A percentile compares a stretch with the other conserved stretches of the same genome.
phyloP scores from a whole-genome alignment of 108 stramenopile genomes.

The Discostella stelligeroides region DNA sequence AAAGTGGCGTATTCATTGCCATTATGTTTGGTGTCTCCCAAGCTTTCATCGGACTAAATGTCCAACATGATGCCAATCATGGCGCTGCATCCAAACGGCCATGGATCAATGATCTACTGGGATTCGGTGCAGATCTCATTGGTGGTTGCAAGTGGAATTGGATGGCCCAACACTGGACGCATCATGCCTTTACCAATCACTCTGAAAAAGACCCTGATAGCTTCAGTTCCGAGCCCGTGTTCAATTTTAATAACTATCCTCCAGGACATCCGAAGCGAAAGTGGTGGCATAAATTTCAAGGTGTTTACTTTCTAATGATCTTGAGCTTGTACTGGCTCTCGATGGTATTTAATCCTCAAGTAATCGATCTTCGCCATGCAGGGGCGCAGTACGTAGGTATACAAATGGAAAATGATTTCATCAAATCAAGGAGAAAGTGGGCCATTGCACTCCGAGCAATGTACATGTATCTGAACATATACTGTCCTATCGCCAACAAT shows the following conservation, averaged over 20 bases:
- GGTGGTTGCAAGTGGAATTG: conserved; percentile 90
- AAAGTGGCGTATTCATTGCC: conserved; percentile 56
- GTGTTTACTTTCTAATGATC: conserved; percentile 67
- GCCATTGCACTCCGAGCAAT: conserved; percentile 62
- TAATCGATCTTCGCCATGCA: conserved; percentile 74
- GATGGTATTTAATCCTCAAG: conserved; percentile 78
- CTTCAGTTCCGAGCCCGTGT: conserved; percentile 84
- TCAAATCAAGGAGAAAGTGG: conserved; percentile 64
- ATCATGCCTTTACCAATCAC: conserved; percentile 87
- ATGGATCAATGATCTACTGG: conserved; percentile 84
- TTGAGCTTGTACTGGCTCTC: conserved; percentile 84
- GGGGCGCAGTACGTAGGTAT: conserved; percentile 71
- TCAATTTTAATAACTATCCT: conserved; percentile 86
- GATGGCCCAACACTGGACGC: conserved; percentile 93
- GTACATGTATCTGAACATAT: conserved; percentile 72
- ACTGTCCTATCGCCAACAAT: conserved; percentile 68
- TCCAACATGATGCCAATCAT: conserved; percentile 96
- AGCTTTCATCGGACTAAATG: conserved; percentile 89
- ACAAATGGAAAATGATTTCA: conserved; percentile 77
- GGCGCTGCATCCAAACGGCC: conserved; percentile 84
- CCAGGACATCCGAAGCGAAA: conserved; percentile 65
- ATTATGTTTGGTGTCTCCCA: conserved; percentile 76
- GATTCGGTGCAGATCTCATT: conserved; percentile 88
- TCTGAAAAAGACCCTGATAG: conserved; percentile 79
- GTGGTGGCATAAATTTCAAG: conserved; percentile 80